These are phyloP conservation scores for Cladosporium sp. DNA, from an alignment of 2,329 filamentous ascomycete genomes.

Conservation along the genomic window DNA sequence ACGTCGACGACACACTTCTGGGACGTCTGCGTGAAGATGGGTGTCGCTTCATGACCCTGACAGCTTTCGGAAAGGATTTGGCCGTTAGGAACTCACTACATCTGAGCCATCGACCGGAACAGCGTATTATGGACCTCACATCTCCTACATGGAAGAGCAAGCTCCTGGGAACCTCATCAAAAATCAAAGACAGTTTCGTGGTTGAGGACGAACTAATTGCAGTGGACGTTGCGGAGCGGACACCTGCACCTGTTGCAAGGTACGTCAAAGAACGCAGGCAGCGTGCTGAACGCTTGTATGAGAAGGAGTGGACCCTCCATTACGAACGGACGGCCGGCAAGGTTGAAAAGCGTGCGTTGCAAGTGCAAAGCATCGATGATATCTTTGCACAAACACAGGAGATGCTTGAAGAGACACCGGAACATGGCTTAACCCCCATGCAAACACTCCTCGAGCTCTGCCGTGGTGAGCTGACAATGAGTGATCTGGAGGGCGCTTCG, in stretches of 20 bases:
- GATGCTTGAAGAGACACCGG: background rate
- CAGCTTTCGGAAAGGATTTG: slow-evolving; percentile 23
- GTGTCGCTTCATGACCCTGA: slow-evolving; percentile 24
- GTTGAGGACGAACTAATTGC: slow-evolving; percentile 23
- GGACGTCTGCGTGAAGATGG: slow-evolving; percentile 16
- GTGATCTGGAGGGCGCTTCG: slow-evolving; percentile 25
- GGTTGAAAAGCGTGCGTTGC: background rate
- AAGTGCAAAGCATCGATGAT: slow-evolving; percentile 10
- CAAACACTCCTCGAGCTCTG: slow-evolving; percentile 13
- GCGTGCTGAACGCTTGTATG: background rate
- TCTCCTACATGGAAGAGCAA: slow-evolving; percentile 28
- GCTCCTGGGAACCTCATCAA: slow-evolving; percentile 21
- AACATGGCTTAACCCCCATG: background rate
- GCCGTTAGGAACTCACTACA: slow-evolving; percentile 21
- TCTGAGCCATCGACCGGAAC: background rate
- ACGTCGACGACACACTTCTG: slow-evolving; percentile 1
- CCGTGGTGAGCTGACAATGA: slow-evolving; percentile 21
- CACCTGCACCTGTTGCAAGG: background rate
- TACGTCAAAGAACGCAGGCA: slow-evolving; percentile 1
- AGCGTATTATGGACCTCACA: background rate
- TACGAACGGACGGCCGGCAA: slow-evolving; percentile 6
- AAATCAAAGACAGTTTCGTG: slow-evolving; percentile 26
- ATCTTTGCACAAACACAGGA: background rate
- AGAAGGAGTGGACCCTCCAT: slow-evolving; percentile 20
- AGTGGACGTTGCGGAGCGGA: background rate